Conservation (phyloP, 805 yeast species). For the Kuraishia ogatae region DNA sequence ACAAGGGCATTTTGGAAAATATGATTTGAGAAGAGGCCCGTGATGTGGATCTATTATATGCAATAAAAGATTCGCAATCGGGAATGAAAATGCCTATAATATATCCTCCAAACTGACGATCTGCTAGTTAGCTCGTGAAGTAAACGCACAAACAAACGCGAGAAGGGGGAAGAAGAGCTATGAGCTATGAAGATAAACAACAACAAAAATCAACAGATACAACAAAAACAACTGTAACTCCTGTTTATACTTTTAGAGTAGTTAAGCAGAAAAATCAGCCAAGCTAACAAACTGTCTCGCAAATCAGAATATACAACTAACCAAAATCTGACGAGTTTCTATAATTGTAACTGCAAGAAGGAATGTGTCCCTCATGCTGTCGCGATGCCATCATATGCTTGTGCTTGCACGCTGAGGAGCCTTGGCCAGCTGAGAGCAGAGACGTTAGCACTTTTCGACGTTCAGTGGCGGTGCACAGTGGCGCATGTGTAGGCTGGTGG, state of each 20-base stretch:
- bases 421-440: not conserved
- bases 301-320: not conserved
- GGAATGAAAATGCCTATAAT: not conserved
- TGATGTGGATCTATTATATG: not conserved
- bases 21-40: not conserved
- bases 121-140: not conserved
- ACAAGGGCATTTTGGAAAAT: constrained; percentile 28
- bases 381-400: not conserved
- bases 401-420: not conserved
- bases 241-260: not conserved
- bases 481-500: not conserved
- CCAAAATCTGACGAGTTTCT: not conserved
- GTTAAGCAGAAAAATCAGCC: not conserved
- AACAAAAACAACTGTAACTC: constrained; percentile 2
- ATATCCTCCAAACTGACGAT: not conserved
- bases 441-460: not conserved
- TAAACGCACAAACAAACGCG: not conserved
- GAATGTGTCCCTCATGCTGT: not conserved
- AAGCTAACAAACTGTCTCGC: not conserved
- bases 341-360: not conserved
- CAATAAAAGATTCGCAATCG: not conserved
- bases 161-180: not conserved
- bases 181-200: constrained; percentile 14
- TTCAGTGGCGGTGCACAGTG: not conserved
- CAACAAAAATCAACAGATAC: constrained; percentile 20